Percentiles rank a stretch among this genome's conserved stretches.
Conservation (phyloP, 768 basidiomycete species). For the Phylloporus sp. region DNA sequence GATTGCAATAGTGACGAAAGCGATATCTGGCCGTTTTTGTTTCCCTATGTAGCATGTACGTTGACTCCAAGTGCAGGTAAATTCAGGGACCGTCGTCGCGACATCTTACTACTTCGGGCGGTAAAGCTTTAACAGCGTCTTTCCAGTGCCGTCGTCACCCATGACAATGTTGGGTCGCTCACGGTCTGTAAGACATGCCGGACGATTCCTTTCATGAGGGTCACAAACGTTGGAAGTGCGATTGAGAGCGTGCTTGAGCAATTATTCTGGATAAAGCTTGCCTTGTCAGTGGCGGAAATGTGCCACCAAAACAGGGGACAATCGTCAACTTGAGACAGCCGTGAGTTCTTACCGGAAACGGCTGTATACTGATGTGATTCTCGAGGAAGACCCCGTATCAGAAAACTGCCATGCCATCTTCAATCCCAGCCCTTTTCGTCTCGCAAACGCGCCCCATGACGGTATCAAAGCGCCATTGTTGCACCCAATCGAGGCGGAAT, state of each 20-base stretch:
- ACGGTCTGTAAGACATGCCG: neutral
- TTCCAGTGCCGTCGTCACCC: neutral
- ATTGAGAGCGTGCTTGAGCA: neutral
- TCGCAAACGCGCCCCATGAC: too few relatives aligned
- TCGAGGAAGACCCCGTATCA: neutral
- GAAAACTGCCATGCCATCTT: neutral
- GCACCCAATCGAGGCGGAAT: neutral
- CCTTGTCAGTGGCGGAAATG: neutral
- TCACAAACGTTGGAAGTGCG: neutral
- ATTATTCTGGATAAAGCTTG: neutral
- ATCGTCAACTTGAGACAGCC: neutral
- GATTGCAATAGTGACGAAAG: slow-evolving; percentile 22
- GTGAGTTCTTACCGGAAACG: neutral
- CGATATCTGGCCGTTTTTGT: slow-evolving; percentile 8
- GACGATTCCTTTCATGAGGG: neutral
- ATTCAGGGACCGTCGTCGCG: slow-evolving; percentile 25
- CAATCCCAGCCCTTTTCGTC: neutral
- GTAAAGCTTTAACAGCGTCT: neutral
- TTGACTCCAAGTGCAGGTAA: slow-evolving; percentile 18
- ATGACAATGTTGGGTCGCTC: neutral
- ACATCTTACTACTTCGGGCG: slow-evolving; percentile 1
- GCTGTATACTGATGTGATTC: neutral
- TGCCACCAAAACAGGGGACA: neutral
- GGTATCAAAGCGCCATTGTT: neutral
- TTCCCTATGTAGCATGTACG: slow-evolving; percentile 5